A percentile compares a stretch with the other conserved stretches of the same genome.
phyloP scores from a whole-genome alignment of 495 filamentous ascomycete genomes.

The Penicillium arizonense region DNA sequence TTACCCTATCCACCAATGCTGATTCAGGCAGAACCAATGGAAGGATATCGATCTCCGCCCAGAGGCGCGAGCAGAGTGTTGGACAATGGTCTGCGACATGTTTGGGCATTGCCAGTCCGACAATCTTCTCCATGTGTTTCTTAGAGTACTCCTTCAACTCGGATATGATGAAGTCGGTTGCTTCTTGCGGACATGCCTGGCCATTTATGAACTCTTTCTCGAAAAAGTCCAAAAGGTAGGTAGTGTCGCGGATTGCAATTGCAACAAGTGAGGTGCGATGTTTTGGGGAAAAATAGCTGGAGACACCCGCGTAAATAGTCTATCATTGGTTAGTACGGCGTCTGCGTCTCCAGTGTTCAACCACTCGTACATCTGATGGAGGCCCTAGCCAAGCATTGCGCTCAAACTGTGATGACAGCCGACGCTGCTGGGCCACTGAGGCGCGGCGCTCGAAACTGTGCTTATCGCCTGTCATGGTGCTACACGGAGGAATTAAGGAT shows the following conservation, averaged over 20 bases:
- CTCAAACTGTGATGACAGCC: constrained; percentile 23
- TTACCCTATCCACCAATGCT: constrained; percentile 20
- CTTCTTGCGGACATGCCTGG: constrained; percentile 39
- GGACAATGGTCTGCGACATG: constrained; percentile 52
- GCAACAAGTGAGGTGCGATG: constrained; percentile 54
- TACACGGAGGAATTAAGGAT: background rate
- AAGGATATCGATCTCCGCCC: constrained; percentile 76
- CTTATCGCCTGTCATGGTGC: constrained; percentile 10
- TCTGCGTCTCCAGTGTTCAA: background rate
- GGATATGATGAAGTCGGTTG: constrained; percentile 48
- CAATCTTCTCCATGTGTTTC: constrained; percentile 63
- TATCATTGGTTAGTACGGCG: constrained; percentile 23
- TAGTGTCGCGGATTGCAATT: constrained; percentile 72
- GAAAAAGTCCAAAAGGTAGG: constrained; percentile 75
- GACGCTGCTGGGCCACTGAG: constrained; percentile 33
- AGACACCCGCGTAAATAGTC: constrained; percentile 65
- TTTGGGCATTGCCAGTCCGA: constrained; percentile 49
- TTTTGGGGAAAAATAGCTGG: constrained; percentile 46
- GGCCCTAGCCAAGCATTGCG: constrained; percentile 23
- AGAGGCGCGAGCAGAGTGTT: constrained; percentile 67
- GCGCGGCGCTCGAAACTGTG: constrained; percentile 28
- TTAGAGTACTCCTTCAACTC: constrained; percentile 57
- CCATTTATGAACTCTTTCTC: constrained; percentile 50
- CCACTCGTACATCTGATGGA: constrained; percentile 19
- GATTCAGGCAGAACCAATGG: constrained; percentile 54